A percentile compares a stretch with the other conserved stretches of the same genome.
Evolutionary conservation across 2,329 filamentous ascomycete species (phyloP).

Genomic region (Trichophyton verrucosum): DNA sequence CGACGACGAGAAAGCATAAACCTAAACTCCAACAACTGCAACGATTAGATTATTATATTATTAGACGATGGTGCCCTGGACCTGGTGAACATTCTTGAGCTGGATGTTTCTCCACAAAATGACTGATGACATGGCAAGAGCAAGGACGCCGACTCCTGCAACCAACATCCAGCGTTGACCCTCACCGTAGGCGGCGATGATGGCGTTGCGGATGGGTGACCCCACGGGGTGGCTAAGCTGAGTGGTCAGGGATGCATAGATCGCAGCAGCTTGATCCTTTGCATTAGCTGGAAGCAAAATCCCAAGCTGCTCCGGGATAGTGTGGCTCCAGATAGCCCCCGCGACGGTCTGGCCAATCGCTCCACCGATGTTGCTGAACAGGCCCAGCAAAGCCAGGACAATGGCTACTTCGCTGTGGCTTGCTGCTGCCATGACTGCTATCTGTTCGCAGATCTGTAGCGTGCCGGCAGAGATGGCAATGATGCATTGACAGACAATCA

Average conservation of each 20-base stretch:
- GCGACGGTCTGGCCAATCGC: constrained; percentile 20
- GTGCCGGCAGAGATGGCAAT: constrained; percentile 40
- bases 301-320: constrained; percentile 13
- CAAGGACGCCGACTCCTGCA: constrained; percentile 17
- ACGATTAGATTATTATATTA: neutral
- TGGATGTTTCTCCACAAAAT: constrained; percentile 39
- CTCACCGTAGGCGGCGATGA: constrained; percentile 35
- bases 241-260: constrained; percentile 16
- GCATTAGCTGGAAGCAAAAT: constrained; percentile 15
- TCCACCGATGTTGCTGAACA: constrained; percentile 21
- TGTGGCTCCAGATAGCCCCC: constrained; percentile 23
- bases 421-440: constrained; percentile 44
- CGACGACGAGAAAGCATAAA: neutral
- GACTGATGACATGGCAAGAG: constrained; percentile 23
- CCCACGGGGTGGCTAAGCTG: constrained; percentile 27
- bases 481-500: constrained; percentile 43
- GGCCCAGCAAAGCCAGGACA: constrained; percentile 19
- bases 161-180: constrained; percentile 34
- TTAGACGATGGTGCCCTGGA: constrained; percentile 31
- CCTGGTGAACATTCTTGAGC: constrained; percentile 33
- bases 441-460: constrained; percentile 41
- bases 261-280: constrained; percentile 11
- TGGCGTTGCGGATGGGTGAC: constrained; percentile 31
- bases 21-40: neutral
- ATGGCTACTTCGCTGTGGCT: constrained; percentile 40